These are phyloP conservation scores for Nicotiana tomentosiformis DNA, from an alignment of 257 asterid species.

Conservation along the genomic window DNA sequence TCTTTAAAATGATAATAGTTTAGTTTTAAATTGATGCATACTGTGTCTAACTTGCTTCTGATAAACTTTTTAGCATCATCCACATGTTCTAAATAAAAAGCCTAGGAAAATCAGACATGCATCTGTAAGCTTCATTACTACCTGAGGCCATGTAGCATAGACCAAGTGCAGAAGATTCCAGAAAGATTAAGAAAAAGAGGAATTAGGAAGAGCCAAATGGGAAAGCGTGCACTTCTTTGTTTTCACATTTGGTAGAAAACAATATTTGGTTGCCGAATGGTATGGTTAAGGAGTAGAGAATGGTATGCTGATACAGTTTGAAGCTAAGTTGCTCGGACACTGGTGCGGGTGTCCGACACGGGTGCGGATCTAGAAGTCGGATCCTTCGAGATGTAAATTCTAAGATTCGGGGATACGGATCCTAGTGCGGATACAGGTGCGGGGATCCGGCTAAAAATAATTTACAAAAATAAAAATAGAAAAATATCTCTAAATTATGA, in stretches of 20 bases:
- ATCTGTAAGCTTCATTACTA: neutral
- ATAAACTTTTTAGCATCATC: neutral
- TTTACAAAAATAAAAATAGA: too few species aligned
- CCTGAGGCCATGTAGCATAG: neutral
- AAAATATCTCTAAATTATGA: too few species aligned
- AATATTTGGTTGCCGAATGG: neutral
- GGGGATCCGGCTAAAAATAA: too few species aligned
- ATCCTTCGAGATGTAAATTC: too few species aligned
- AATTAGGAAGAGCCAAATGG: neutral
- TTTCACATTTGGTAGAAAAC: slow-evolving; percentile 1
- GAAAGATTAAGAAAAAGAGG: neutral
- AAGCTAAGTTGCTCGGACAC: neutral
- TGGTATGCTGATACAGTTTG: neutral
- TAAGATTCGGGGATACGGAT: too few species aligned
- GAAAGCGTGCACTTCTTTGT: neutral
- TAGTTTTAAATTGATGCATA: neutral
- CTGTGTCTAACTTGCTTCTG: neutral
- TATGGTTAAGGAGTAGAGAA: neutral
- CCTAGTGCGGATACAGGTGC: too few species aligned
- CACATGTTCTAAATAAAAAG: neutral
- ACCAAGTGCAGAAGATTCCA: neutral
- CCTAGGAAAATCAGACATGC: neutral
- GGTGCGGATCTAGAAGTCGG: too few species aligned
- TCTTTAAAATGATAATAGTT: neutral
- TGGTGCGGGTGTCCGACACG: too few species aligned